Percentiles rank a stretch among this genome's conserved stretches.
Evolutionary conservation across 257 asterid genomes (phyloP).

Genomic region (Verbascum thapsus): DNA sequence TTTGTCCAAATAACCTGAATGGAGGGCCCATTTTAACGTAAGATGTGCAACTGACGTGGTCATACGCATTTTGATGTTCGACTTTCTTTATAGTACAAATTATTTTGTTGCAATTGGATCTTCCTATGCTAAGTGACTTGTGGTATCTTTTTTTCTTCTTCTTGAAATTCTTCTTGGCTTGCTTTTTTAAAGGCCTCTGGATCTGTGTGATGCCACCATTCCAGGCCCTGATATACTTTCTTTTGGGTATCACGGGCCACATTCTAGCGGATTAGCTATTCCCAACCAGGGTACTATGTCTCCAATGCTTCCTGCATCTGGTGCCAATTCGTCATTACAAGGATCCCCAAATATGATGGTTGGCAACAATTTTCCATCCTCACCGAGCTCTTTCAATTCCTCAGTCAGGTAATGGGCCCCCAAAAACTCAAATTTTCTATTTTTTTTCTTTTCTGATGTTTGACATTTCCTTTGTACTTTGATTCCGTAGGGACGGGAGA

Average conservation of each 20-base stretch:
- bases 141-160: constrained; percentile 21
- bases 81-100: constrained; percentile 21
- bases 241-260: constrained; percentile 75
- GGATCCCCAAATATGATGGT: constrained; percentile 66
- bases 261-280: constrained; percentile 52
- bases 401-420: constrained; percentile 65
- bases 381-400: constrained; percentile 61
- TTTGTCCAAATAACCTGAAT: constrained; percentile 68
- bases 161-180: constrained; percentile 6
- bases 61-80: constrained; percentile 11
- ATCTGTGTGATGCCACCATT: constrained; percentile 64
- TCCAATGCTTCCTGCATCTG: constrained; percentile 54
- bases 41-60: constrained; percentile 37
- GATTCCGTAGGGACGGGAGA: constrained; percentile 64
- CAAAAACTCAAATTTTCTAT: constrained; percentile 14
- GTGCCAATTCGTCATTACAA: constrained; percentile 55
- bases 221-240: constrained; percentile 62
- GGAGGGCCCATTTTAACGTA: constrained; percentile 86
- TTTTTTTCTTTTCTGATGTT: constrained; percentile 20
- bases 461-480: constrained; percentile 7
- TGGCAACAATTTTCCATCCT: constrained; percentile 59
- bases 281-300: constrained; percentile 54
- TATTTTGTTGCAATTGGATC: constrained; percentile 19
- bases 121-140: constrained; percentile 18
- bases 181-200: constrained; percentile 74